Percentiles rank a stretch among this genome's conserved stretches.
Conservation (phyloP, 2,329 filamentous ascomycete genomes). For the Grosmannia clavigera region DNA sequence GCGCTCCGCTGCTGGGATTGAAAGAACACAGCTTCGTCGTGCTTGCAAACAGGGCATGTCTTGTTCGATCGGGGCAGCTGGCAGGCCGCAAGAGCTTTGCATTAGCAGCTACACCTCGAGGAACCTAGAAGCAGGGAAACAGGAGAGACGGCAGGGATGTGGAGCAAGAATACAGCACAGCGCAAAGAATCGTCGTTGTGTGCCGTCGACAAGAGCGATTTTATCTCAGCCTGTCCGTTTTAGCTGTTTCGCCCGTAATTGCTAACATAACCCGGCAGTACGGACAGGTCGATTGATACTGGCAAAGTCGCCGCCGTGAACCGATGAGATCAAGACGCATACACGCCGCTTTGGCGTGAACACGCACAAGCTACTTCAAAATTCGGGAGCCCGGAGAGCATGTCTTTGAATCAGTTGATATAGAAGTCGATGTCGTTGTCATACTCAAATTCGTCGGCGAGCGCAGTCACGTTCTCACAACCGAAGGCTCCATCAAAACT, state of each 20-base stretch:
- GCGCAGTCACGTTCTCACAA: neutral
- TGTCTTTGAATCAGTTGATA: neutral
- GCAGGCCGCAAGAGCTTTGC: slow-evolving; percentile 21
- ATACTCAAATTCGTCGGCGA: slow-evolving; percentile 7
- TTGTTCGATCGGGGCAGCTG: slow-evolving; percentile 87
- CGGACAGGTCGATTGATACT: too few species aligned
- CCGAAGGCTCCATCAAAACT: slow-evolving; percentile 4
- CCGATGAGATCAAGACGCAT: neutral
- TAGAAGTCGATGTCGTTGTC: slow-evolving; percentile 1
- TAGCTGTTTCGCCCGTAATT: too few species aligned
- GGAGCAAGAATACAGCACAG: neutral
- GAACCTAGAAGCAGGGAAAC: slow-evolving; percentile 20
- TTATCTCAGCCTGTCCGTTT: too few species aligned
- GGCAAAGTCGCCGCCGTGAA: too few species aligned
- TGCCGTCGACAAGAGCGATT: too few species aligned
- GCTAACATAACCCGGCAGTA: too few species aligned
- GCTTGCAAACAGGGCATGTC: slow-evolving; percentile 71
- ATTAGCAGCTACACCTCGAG: slow-evolving; percentile 25
- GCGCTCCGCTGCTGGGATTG: slow-evolving; percentile 95
- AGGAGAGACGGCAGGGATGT: neutral
- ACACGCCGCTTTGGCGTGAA: neutral
- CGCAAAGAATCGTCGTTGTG: neutral
- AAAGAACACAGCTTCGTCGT: slow-evolving; percentile 93
- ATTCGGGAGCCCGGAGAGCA: neutral
- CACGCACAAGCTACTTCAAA: neutral